Percentiles rank a stretch among this genome's conserved stretches.
These are phyloP conservation scores for Malbranchea zuffiana DNA, from an alignment of 2,329 filamentous ascomycete species.

Conservation along the genomic window DNA sequence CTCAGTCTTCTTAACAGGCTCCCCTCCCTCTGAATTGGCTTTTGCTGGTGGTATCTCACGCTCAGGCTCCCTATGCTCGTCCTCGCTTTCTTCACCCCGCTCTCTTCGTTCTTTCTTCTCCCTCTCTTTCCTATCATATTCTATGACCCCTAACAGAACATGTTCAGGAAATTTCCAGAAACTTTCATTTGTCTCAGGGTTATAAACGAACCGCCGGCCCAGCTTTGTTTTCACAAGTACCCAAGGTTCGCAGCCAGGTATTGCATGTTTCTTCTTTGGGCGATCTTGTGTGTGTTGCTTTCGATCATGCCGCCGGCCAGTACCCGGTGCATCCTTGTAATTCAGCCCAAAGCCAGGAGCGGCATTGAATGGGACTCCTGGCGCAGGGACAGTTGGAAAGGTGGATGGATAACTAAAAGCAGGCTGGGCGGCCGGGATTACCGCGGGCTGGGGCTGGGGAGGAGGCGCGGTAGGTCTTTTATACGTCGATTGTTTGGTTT, in stretches of 20 bases:
- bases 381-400: slow-evolving; percentile 34
- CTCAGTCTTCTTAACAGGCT: neutral
- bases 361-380: slow-evolving; percentile 20
- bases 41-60: slow-evolving; percentile 6
- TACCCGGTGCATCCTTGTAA: slow-evolving; percentile 39
- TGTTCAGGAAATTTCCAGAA: slow-evolving; percentile 92
- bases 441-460: slow-evolving; percentile 8
- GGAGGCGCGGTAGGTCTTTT: slow-evolving; percentile 51
- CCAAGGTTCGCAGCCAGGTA: slow-evolving; percentile 80
- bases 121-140: slow-evolving; percentile 61
- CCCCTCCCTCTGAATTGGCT: slow-evolving; percentile 1
- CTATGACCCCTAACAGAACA: slow-evolving; percentile 61
- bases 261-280: slow-evolving; percentile 65
- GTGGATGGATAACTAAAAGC: slow-evolving; percentile 24
- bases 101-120: slow-evolving; percentile 51
- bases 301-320: slow-evolving; percentile 47
- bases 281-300: slow-evolving; percentile 65
- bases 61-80: slow-evolving; percentile 9
- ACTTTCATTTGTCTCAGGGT: slow-evolving; percentile 72
- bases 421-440: slow-evolving; percentile 9
- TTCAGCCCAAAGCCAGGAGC: slow-evolving; percentile 28
- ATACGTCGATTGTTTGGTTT: slow-evolving; percentile 79
- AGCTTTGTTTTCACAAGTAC: slow-evolving; percentile 86
- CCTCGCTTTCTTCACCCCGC: slow-evolving; percentile 20
- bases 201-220: slow-evolving; percentile 81